Base-by-base conservation (phyloP, 495 filamentous ascomycete genomes). In the Lineolata rhizophorae region DNA sequence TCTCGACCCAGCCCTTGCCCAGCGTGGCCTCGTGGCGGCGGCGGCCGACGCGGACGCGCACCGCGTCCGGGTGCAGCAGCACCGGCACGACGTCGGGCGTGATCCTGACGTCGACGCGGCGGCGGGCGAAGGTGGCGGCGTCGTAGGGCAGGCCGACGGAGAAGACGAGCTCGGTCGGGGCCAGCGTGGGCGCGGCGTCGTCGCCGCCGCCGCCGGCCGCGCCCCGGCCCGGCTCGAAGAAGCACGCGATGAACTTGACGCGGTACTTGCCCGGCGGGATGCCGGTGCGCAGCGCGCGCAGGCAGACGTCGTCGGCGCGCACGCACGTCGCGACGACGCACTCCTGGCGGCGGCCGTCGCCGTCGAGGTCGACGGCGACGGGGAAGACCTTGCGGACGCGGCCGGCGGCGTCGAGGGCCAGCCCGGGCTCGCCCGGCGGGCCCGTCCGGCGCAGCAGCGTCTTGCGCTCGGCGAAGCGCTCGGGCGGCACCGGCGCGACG, bases 41-140 rank as follows among this genome's bases (percentile, higher is more conserved):
- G 5, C 18, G 25, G 3, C 46, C 46, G 1, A 49, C 43, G 2
- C 46, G 15, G 2, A 46, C 46, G n/a, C 46, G 28, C 12, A 49
- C 40, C 8, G 46, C 46, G 21, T 49, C 46, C 2, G 46, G 46
- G 20, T 49, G 40, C 28, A 49, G 27, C 19, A 49, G 34, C 19
- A 46, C 43, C 3, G 37, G 37, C 17, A 43, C 46, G n/a, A 39
- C 37, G 36, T 49, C 46, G 10, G 46, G 46, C 19, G 43, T 46
- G 31, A 49, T 46, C 10, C 37, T 22, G 25, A 46, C 46, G 20
- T 49, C 46, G 6, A 49, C 43, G 29, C 25, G 41, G 1, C 46
- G 39, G 18, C 35, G 26, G 30, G 33, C 16, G 30, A 49, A 49
- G 2, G 43, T 46, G 18, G 20, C 17, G 3, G 26, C 21, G 19